Conservation (phyloP, 495 filamentous ascomycete genomes). For the Cercophora scortea region DNA sequence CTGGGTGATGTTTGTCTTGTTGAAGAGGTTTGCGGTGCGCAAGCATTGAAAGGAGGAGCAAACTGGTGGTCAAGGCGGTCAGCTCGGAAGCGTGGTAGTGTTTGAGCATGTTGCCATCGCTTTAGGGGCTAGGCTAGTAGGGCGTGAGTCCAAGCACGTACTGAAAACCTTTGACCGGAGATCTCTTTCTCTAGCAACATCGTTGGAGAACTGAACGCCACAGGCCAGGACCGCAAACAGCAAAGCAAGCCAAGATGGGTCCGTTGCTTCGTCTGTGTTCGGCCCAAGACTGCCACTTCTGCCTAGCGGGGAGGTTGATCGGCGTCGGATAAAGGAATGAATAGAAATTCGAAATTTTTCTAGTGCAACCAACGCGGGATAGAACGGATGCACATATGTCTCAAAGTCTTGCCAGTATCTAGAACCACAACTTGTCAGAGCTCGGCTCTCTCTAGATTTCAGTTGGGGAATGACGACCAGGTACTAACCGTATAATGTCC, state of each 20-base stretch:
- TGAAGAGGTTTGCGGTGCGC: not conserved
- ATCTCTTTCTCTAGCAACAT: slow-evolving; percentile 1
- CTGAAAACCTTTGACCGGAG: not conserved
- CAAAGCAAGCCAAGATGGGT: not conserved
- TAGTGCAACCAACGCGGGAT: not conserved
- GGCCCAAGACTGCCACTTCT: not conserved
- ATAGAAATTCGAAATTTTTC: not conserved
- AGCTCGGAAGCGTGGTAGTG: not conserved
- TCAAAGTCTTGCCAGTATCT: slow-evolving; percentile 1
- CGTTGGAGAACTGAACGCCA: not conserved
- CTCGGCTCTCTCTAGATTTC: too few relatives aligned
- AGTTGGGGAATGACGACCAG: too few relatives aligned
- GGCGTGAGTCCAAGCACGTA: not conserved
- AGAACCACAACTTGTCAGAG: too few relatives aligned
- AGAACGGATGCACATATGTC: slow-evolving; percentile 1
- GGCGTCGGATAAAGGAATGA: not conserved
- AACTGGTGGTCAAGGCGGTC: not conserved
- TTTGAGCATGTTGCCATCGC: too few relatives aligned
- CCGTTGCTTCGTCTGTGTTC: not conserved
- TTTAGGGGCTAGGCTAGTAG: too few relatives aligned
- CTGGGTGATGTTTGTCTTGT: slow-evolving; percentile 2
- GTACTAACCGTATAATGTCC: not conserved
- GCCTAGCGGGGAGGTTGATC: not conserved
- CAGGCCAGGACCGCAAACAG: not conserved
- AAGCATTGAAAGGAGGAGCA: slow-evolving; percentile 1